Conservation (phyloP, 257 asterid genomes). For the Paraleonurus japonicus region DNA sequence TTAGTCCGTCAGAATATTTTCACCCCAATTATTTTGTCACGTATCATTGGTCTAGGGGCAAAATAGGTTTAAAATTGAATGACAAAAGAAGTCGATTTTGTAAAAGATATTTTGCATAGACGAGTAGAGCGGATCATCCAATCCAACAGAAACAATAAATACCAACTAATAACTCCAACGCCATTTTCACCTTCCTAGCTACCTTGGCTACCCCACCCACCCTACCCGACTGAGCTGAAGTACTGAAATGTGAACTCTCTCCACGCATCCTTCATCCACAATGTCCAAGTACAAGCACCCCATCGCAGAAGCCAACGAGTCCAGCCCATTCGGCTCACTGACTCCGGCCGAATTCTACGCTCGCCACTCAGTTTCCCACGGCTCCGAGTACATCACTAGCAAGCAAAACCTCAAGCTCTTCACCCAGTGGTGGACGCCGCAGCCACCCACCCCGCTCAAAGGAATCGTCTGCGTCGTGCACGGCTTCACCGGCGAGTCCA, state of each 20-base stretch:
- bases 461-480: conserved; percentile 82
- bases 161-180: conserved; percentile 21
- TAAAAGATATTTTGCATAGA: background rate
- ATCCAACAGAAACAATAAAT: conserved; percentile 22
- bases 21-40: too few species aligned
- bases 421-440: conserved; percentile 95
- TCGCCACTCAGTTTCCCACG: conserved; percentile 68
- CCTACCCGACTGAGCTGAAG: background rate
- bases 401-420: conserved; percentile 69
- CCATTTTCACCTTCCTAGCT: conserved; percentile 16
- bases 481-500: conserved; percentile 97
- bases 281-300: conserved; percentile 67
- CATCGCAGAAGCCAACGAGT: conserved; percentile 70
- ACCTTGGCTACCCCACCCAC: background rate
- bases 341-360: conserved; percentile 71
- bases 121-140: background rate
- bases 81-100: too few species aligned
- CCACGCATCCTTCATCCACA: background rate
- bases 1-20: too few species aligned
- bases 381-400: conserved; percentile 70
- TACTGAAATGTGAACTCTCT: background rate
- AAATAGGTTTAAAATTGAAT: too few species aligned
- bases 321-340: conserved; percentile 70
- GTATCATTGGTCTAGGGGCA: too few species aligned
- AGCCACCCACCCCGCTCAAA: conserved; percentile 33